A percentile compares a stretch with the other conserved stretches of the same genome.
Conservation (phyloP, 2,329 filamentous ascomycete species). For the Calonectria pseudoturangicola region DNA sequence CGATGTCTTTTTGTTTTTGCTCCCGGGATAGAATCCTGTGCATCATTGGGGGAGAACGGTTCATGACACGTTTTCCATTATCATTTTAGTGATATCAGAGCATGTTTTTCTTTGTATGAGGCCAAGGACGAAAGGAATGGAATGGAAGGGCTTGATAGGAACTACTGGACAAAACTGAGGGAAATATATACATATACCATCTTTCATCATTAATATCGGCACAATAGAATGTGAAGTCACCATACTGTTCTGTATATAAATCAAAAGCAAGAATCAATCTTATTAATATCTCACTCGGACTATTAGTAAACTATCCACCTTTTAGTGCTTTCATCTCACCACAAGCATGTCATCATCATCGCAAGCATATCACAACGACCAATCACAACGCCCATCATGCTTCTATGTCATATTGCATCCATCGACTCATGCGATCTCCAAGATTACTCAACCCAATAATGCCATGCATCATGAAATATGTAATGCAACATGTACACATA, state of each 20-base stretch:
- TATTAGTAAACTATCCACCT: constrained; percentile 15
- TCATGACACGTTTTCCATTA: constrained; percentile 5
- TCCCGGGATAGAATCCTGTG: constrained; percentile 25
- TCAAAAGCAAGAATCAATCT: neutral
- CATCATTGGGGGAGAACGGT: constrained; percentile 19
- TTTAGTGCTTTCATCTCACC: neutral
- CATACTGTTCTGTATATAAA: neutral
- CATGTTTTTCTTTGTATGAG: constrained; percentile 8
- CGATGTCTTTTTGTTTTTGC: constrained; percentile 13
- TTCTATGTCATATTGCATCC: constrained; percentile 1
- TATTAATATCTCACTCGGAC: constrained; percentile 6
- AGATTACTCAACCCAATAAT: constrained; percentile 4
- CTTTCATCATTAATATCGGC: constrained; percentile 9
- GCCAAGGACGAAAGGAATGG: neutral
- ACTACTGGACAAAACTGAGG: neutral
- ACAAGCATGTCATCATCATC: too few species aligned
- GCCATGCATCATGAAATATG: neutral
- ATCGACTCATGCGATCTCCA: neutral
- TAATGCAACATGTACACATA: neutral
- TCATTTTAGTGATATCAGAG: constrained; percentile 30
- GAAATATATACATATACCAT: constrained; percentile 13
- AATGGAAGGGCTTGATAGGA: neutral
- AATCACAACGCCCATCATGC: constrained; percentile 19
- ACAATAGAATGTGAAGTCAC: neutral
- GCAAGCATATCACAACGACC: too few species aligned